These are phyloP conservation scores for Amaranthus cruentus DNA, from an alignment of 148 eudicot species.

Conservation along the genomic window DNA sequence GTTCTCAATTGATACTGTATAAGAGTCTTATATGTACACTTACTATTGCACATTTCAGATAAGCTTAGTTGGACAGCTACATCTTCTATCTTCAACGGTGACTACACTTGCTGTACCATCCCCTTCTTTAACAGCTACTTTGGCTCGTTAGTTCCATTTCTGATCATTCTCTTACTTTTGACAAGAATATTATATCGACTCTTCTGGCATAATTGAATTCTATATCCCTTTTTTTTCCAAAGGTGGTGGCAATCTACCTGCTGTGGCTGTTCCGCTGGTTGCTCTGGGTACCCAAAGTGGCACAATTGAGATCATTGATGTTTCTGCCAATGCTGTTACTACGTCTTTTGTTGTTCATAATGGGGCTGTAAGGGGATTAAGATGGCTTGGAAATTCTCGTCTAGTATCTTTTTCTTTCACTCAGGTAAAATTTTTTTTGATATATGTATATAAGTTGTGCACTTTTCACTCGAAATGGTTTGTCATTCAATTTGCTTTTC, in stretches of 20 bases:
- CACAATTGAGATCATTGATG: conserved; percentile 75
- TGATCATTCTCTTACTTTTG: conserved; percentile 16
- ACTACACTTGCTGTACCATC: conserved; percentile 96
- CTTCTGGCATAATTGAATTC: conserved; percentile 18
- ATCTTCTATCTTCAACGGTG: conserved; percentile 91
- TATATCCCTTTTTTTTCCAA: conserved; percentile 25
- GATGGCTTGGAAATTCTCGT: conserved; percentile 98
- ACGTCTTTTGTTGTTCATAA: conserved; percentile 77
- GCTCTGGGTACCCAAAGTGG: conserved; percentile 97
- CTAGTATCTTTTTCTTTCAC: conserved; percentile 86
- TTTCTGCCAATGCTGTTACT: conserved; percentile 86
- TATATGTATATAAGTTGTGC: background rate
- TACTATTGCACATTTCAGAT: conserved; percentile 45
- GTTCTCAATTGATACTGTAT: background rate
- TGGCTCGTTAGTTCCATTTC: conserved; percentile 73
- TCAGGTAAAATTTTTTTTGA: conserved; percentile 40
- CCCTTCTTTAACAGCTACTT: conserved; percentile 93
- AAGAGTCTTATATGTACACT: conserved; percentile 13
- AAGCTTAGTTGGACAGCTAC: conserved; percentile 85
- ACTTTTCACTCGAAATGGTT: conserved; percentile 2
- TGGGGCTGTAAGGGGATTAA: conserved; percentile 77
- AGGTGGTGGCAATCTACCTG: conserved; percentile 99
- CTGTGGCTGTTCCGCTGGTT: conserved; percentile 93
- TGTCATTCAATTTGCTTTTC: conserved; percentile 7
- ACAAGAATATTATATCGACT: conserved; percentile 1